phyloP scores from a whole-genome alignment of 805 yeast species.

The Starmerella cellae region DNA sequence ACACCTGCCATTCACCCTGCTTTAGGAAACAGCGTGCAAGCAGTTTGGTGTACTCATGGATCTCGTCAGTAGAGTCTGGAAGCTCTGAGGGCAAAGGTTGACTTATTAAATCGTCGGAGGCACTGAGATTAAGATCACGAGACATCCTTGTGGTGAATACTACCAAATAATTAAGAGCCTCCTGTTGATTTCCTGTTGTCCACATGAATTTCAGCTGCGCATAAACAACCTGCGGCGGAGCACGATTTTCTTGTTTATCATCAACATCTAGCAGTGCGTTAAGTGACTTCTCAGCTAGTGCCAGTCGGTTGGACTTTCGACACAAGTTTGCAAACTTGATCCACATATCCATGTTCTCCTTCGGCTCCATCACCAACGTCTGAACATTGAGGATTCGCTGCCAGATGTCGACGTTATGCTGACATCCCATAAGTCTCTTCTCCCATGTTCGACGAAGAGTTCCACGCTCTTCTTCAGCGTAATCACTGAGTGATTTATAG shows the following conservation, averaged over 20 bases:
- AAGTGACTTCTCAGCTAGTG: slow-evolving; percentile 83
- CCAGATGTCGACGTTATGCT: slow-evolving; percentile 97
- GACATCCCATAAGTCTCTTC: slow-evolving; percentile 81
- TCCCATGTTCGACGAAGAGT: slow-evolving; percentile 88
- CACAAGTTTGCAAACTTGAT: slow-evolving; percentile 94
- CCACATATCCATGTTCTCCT: slow-evolving; percentile 96
- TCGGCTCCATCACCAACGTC: slow-evolving; percentile 84
- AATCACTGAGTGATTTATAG: slow-evolving; percentile 73
- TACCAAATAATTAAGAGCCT: slow-evolving; percentile 71
- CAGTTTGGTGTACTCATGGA: slow-evolving; percentile 68
- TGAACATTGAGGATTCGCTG: slow-evolving; percentile 87
- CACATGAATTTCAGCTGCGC: slow-evolving; percentile 95
- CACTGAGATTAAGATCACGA: slow-evolving; percentile 72
- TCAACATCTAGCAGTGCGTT: slow-evolving; percentile 39
- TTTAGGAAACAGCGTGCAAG: slow-evolving; percentile 89
- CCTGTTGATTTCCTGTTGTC: slow-evolving; percentile 82
- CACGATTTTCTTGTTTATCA: slow-evolving; percentile 40
- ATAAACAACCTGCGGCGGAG: slow-evolving; percentile 93
- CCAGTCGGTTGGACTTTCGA: slow-evolving; percentile 83
- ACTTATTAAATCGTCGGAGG: slow-evolving; percentile 64
- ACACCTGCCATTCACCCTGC: slow-evolving; percentile 97
- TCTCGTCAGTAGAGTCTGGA: slow-evolving; percentile 54
- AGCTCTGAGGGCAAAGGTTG: slow-evolving; percentile 66
- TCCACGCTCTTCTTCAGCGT: slow-evolving; percentile 56
- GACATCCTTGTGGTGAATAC: slow-evolving; percentile 88